phyloP scores from a whole-genome alignment of 2,329 filamentous ascomycete genomes.

The Apiospora arundinis region DNA sequence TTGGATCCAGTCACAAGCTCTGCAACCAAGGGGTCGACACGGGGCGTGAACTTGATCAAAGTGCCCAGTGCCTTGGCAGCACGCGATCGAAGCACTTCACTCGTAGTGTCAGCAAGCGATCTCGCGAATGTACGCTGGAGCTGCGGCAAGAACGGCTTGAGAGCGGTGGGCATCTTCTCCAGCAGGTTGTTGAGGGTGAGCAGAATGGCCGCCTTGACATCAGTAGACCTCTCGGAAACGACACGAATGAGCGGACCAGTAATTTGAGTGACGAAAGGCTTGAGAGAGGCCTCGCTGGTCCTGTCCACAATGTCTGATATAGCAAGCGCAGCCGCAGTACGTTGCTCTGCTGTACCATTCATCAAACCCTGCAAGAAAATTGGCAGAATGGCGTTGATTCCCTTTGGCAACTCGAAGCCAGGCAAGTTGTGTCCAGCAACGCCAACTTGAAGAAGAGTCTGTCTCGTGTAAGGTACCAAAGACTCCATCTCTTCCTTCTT shows the following conservation, averaged over 20 bases:
- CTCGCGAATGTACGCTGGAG: conserved; percentile 97
- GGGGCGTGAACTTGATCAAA: conserved; percentile 91
- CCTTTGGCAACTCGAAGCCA: conserved; percentile 92
- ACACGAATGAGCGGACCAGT: conserved; percentile 97
- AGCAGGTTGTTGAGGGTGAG: conserved; percentile 93
- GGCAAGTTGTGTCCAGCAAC: conserved; percentile 83
- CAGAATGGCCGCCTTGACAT: conserved; percentile 94
- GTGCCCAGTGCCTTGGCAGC: conserved; percentile 95
- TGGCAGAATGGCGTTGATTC: conserved; percentile 92
- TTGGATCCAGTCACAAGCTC: conserved; percentile 96
- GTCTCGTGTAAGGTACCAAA: conserved; percentile 83
- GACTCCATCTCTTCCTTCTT: conserved; percentile 99
- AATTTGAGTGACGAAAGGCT: conserved; percentile 96
- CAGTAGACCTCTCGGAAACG: conserved; percentile 92
- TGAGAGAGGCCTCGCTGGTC: conserved; percentile 84
- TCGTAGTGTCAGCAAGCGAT: conserved; percentile 90
- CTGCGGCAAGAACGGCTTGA: conserved; percentile 97
- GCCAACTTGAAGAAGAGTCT: conserved; percentile 86
- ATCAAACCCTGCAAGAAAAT: conserved; percentile 98
- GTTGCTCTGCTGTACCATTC: conserved; percentile 92
- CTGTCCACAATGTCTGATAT: conserved; percentile 97
- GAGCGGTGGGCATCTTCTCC: conserved; percentile 92
- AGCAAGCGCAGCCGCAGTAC: conserved; percentile 87
- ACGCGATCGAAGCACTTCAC: conserved; percentile 83
- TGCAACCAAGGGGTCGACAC: conserved; percentile 90